phyloP scores from a whole-genome alignment of 2,329 filamentous ascomycete species.

The Annulohypoxylon truncatum region DNA sequence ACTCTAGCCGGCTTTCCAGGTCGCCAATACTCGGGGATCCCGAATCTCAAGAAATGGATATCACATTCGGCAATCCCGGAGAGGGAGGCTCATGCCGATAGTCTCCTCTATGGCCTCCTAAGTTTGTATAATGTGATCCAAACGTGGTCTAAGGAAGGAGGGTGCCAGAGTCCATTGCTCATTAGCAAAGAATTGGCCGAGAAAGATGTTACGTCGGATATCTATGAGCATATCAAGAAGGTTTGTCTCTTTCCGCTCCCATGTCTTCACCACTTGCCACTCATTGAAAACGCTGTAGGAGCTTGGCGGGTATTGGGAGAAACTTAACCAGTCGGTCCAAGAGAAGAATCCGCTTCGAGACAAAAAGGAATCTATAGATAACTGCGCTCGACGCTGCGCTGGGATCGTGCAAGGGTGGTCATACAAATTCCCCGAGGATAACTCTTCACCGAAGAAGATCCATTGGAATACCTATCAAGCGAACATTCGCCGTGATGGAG shows the following conservation, averaged over 20 bases:
- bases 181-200: background rate
- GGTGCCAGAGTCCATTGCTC: background rate
- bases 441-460: background rate
- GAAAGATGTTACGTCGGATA: background rate
- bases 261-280: background rate
- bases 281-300: background rate
- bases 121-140: background rate
- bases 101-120: background rate
- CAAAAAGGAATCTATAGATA: background rate
- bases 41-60: background rate
- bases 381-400: background rate
- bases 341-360: background rate
- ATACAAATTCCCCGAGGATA: background rate
- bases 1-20: background rate
- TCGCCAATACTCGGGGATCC: background rate
- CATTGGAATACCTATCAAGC: slow-evolving; percentile 10
- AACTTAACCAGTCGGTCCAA: background rate
- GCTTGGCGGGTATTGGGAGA: background rate
- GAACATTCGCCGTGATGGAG: background rate
- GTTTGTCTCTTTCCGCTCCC: background rate
- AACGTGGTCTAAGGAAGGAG: background rate
- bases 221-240: background rate
- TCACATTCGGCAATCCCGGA: background rate
- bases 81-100: slow-evolving; percentile 1
- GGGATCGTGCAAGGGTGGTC: background rate